Conservation (phyloP, 2,329 filamentous ascomycete species). For the Fusarium tupiense region DNA sequence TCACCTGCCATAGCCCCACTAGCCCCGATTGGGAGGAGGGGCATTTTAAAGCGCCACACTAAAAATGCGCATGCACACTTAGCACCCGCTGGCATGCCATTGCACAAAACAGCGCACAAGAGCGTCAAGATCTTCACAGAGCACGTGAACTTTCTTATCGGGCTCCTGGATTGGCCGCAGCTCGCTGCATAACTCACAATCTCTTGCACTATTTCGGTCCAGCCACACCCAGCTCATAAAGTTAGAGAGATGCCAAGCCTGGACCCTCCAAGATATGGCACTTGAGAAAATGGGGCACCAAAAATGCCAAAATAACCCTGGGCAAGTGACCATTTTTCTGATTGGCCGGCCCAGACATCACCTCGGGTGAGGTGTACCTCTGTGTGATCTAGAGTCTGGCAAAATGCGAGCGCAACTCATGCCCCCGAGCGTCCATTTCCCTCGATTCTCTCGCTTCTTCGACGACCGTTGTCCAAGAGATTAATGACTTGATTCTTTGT, state of each 20-base stretch:
- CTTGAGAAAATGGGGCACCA: constrained; percentile 47
- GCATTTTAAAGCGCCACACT: constrained; percentile 41
- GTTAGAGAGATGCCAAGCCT: constrained; percentile 36
- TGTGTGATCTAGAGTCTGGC: constrained; percentile 48
- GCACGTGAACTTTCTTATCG: constrained; percentile 4
- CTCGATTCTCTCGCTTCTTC: constrained; percentile 43
- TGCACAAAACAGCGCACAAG: constrained; percentile 36
- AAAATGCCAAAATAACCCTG: constrained; percentile 50
- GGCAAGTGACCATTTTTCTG: constrained; percentile 51
- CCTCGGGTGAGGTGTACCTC: constrained; percentile 48
- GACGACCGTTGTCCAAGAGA: constrained; percentile 44
- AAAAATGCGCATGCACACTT: constrained; percentile 28
- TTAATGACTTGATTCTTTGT: constrained; percentile 46
- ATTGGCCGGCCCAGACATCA: constrained; percentile 51
- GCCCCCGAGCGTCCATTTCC: constrained; percentile 45
- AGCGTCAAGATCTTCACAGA: constrained; percentile 13
- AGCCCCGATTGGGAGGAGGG: constrained; percentile 38
- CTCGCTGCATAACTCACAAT: constrained; percentile 24
- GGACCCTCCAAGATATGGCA: constrained; percentile 39
- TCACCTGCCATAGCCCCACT: constrained; percentile 41
- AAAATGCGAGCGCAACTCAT: constrained; percentile 43
- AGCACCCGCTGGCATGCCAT: constrained; percentile 31
- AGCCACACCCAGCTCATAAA: constrained; percentile 41
- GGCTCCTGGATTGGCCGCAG: not conserved
- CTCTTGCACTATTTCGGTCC: constrained; percentile 35